Base-by-base conservation (phyloP, 148 eudicot genomes). In the Amaranthus cruentus region DNA sequence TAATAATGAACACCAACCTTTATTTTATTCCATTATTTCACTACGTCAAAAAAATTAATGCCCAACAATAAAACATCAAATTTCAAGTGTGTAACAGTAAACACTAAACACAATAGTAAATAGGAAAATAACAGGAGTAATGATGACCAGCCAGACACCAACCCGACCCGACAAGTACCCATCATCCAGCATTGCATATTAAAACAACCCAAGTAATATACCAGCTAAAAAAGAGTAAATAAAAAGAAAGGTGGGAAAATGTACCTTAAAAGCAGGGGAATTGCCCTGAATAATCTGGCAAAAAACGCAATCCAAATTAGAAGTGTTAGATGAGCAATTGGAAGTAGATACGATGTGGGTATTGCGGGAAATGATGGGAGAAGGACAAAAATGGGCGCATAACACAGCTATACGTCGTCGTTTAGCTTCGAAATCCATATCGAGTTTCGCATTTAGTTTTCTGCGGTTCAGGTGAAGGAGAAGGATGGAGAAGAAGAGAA, bases 181-280 rank as follows among this genome's bases (percentile, higher is more conserved):
- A 68, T 67, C 73, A 14, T 66, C 9, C 43, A 68, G 68, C 7
- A 63, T 7, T 9, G 2, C 44, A 38, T 7, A 11, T 50, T 14
- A 38, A 64, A 7, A 66, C 21, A 10, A 56, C 44, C 5, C 44
- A 10, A 42, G 48, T 64, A 11, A 6, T 47, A 55, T 1, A 42
- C 64, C 58, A 18, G 10, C 1, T 38, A 38, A 10, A 28, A 7
- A 7, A 9, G 2, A 70, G 6, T 12, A 43, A 55, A n/a, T 53
- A 54, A 14, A 13, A 9, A 12, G 57, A 47, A 43, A 60, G 6
- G 1, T 6, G 68, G 44, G 38, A 46, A 38, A 2, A 38, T 4
- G 65, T 75, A 93, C 98, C 97, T 91, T 91, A n/a, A 87, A 79
- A 83, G 97, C 89, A 47, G 94, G 91, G 6, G 98, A 83, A 21